These are phyloP conservation scores for Aspergillus sp. DNA, from an alignment of 2,329 filamentous ascomycete genomes.

Conservation along the genomic window DNA sequence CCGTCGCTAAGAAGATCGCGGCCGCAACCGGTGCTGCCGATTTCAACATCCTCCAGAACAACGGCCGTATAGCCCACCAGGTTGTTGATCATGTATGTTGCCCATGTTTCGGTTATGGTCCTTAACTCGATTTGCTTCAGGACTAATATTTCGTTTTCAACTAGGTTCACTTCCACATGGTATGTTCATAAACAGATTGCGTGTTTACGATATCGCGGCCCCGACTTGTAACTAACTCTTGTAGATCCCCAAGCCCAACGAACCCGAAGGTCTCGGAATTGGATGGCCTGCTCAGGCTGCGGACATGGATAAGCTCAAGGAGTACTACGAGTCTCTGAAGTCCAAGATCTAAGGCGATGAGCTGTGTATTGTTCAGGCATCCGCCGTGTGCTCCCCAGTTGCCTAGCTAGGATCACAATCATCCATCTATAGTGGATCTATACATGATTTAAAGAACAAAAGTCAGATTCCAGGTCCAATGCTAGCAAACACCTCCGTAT, in stretches of 20 bases:
- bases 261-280: conserved; percentile 74
- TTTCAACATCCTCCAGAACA: conserved; percentile 97
- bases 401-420: background rate
- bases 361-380: background rate
- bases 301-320: conserved; percentile 82
- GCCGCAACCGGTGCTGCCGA: conserved; percentile 71
- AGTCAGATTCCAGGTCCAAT: background rate
- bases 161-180: conserved; percentile 91
- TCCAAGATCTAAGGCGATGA: conserved; percentile 68
- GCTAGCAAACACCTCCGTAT: conserved; percentile 1
- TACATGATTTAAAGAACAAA: background rate
- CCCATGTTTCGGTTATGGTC: background rate
- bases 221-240: conserved; percentile 1
- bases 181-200: conserved; percentile 41
- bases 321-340: conserved; percentile 79
- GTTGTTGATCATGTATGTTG: conserved; percentile 80
- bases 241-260: conserved; percentile 90
- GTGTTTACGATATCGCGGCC: background rate
- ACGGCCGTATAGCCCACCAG: conserved; percentile 88
- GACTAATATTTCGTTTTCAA: background rate
- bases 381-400: too few species aligned
- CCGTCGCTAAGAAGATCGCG: conserved; percentile 84
- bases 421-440: background rate
- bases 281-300: conserved; percentile 73
- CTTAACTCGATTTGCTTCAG: background rate